Evolutionary conservation across 2,329 filamentous ascomycete genomes (phyloP), one percentile per base, ranked within the genome.

Genomic region (Dactylonectria macrodidyma): DNA sequence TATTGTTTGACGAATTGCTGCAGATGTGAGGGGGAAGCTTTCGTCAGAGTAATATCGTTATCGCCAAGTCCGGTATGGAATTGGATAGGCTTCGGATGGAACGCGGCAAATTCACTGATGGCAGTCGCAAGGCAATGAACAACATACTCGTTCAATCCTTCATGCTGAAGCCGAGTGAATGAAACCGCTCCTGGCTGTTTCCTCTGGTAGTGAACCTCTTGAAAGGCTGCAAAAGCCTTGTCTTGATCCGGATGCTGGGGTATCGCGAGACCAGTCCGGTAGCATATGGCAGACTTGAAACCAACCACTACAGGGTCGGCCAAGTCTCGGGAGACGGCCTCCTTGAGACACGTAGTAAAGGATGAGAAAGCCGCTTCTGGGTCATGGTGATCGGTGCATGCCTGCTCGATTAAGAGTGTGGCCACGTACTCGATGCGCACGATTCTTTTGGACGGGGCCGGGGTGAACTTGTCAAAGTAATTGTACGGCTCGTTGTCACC

Each of bases 201-300:
- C 62, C 30, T 66, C 36, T 3, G 71, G 59, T 50, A 82, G 80
- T 41, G 38, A 11, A 87, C 81, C 2, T 72, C 60, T 16, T 70
- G 59, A 30, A 87, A 83, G 2, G 80, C 81, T 26, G 81, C 77
- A 11, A 83, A 73, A 0, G 81, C 80, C 0, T 74, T 83, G 2
- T 84, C 82, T 1, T 84, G 78, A 60, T 86, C 81, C 7, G 85
- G 76, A 16, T 75, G 68, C 8, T 72, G 69, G 0, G 87, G 81
- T 14, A 95, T 84, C 44, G 88, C 87, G 5, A 95, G 84, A 0
- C 94, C 94, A 0, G 91, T 93, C 16, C 93, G 88, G 78, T 96
- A 96, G 80, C 93, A 95, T 62, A 97, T 89, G 56, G 95, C 89
- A 1, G 91, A 93, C 79, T 96, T 96, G 86, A 97, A 97, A 1